A percentile compares a stretch with the other conserved stretches of the same genome.
phyloP scores from a whole-genome alignment of 345 rosid genomes.

The Hibiscus tridactylites region DNA sequence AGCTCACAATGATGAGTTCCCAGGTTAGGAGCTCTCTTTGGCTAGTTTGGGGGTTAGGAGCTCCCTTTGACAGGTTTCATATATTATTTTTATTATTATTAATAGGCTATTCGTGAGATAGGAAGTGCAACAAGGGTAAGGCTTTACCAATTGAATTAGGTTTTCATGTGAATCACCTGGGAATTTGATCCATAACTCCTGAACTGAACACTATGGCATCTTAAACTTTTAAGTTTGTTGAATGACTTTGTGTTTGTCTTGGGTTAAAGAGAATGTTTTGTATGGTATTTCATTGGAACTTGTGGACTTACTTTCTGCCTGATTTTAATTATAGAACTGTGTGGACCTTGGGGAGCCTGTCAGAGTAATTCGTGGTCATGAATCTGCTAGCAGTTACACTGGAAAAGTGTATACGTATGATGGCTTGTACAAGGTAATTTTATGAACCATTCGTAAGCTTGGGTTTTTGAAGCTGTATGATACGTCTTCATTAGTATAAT shows the following conservation, averaged over 20 bases:
- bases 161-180: background rate
- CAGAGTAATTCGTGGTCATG: slow-evolving; percentile 83
- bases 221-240: background rate
- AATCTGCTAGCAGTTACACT: slow-evolving; percentile 52
- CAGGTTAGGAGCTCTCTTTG: too few relatives aligned
- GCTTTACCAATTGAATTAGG: background rate
- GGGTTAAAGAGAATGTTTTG: background rate
- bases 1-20: too few relatives aligned
- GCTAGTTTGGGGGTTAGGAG: background rate
- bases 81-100: background rate
- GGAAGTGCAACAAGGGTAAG: background rate
- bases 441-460: background rate
- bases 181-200: background rate
- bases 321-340: slow-evolving; percentile 52
- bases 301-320: background rate
- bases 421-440: slow-evolving; percentile 76
- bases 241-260: background rate
- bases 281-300: background rate
- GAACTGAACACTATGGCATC: background rate
- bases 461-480: background rate
- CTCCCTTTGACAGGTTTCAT: background rate
- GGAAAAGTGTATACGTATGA: slow-evolving; percentile 80
- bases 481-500: background rate
- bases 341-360: slow-evolving; percentile 58
- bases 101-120: background rate